Base-by-base conservation (phyloP, 257 asterid genomes). In the Solanum phureja region DNA sequence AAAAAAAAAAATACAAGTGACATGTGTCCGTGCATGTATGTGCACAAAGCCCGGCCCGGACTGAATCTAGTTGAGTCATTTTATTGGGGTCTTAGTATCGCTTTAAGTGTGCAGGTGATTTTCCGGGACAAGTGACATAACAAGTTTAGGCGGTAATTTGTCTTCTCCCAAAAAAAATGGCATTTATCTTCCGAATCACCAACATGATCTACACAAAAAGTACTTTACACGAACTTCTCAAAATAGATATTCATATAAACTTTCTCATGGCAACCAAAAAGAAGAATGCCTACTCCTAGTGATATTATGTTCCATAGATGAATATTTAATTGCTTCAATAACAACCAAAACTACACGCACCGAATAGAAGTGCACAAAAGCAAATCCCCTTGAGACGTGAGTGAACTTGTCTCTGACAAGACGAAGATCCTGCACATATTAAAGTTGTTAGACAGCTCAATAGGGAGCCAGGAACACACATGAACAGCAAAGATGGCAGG, bases 321-420 rank as follows among this genome's bases (percentile, higher is more conserved):
- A 33, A 6, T 52, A 68, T 60, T 21, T n/a, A 85, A 83, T 81
- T 19, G 52, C 12, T 14, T 85, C 24, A 52, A 18, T 72, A 72
- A 69, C 33, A 68, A 18, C 24, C 37, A 69, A 62, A 27, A 69
- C 35, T 88, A 87, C 79, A 89, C 95, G 88, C 93, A 97, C 99
- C 23, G 99, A 92, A 91, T 95, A 83, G 91, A 94, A 96, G 91
- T 97, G 99, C 86, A 96, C 93, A 89, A 97, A 97, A 76, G 99
- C 99, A 92, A 97, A 97, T 83, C 99, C 99, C 92, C 99, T 93
- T 10, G 99, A 97, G 86, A 97, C 99, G 85, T 97, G 99, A 9
- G 99, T 97, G 88, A 97, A 97, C 90, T 97, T 97, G 93, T 96
- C 99, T 93, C 98, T 93, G 87, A 97, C 98, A 87, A 97, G 98